A percentile compares a stretch with the other conserved stretches of the same genome.
Evolutionary conservation across 2,329 filamentous ascomycete species (phyloP).

Genomic region (Aspergillus sp.): DNA sequence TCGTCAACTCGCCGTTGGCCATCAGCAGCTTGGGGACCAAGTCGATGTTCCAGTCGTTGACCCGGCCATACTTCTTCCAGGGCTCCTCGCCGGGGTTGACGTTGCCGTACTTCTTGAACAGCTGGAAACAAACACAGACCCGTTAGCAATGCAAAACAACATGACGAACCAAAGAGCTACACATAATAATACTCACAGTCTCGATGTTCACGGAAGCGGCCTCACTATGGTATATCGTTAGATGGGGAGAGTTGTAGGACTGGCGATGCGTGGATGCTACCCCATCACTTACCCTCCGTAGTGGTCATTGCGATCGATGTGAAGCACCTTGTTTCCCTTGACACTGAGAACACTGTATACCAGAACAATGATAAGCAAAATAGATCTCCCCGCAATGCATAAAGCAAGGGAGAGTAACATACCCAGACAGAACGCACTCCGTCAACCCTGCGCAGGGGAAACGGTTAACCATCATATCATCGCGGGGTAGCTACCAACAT

Average conservation of each 20-base stretch:
- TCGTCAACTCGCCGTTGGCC: slow-evolving; percentile 96
- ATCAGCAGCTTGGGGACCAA: slow-evolving; percentile 97
- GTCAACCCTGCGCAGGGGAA: slow-evolving; percentile 64
- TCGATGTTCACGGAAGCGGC: slow-evolving; percentile 96
- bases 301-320: slow-evolving; percentile 97
- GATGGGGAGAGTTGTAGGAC: slow-evolving; percentile 16
- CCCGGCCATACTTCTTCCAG: slow-evolving; percentile 94
- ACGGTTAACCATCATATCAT: slow-evolving; percentile 15
- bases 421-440: slow-evolving; percentile 98
- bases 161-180: not conserved
- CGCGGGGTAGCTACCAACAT: slow-evolving; percentile 34
- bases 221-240: slow-evolving; percentile 54
- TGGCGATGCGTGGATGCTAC: slow-evolving; percentile 6
- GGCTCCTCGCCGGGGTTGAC: slow-evolving; percentile 72
- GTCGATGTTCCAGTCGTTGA: slow-evolving; percentile 99
- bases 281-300: slow-evolving; percentile 75
- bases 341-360: slow-evolving; percentile 76
- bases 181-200: slow-evolving; percentile 56
- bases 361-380: slow-evolving; percentile 13
- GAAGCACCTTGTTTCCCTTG: slow-evolving; percentile 97
- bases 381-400: slow-evolving; percentile 9
- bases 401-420: slow-evolving; percentile 31
- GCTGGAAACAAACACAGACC: slow-evolving; percentile 45
- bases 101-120: slow-evolving; percentile 96
- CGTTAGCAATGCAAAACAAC: not conserved